Evolutionary conservation across 306 rosid species (phyloP), one percentile per base, ranked within the genome.

Genomic region (Vigna angularis): DNA sequence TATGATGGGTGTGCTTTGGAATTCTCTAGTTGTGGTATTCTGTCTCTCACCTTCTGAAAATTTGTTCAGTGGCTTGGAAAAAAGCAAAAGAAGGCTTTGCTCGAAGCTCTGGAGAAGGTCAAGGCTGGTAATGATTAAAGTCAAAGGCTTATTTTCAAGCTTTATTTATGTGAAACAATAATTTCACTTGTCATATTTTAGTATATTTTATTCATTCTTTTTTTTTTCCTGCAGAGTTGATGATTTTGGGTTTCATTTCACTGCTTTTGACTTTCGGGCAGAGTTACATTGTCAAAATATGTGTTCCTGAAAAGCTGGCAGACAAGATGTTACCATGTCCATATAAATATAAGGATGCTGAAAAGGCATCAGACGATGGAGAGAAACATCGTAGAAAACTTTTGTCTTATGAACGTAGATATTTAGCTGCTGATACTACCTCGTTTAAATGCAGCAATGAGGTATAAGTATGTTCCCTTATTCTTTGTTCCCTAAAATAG

Each of bases 161-260:
- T 36, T 52, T 56, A 22, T 36, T 52, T 56, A 22, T 28, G 47
- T 36, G 45, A 38, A 45, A 48, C 51, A 30, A 49, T 55, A 5
- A 30, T 24, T 17, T 61, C 4, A 22, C 17, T 17, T 61, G 7
- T 65, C 18, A 13, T 15, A 14, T 38, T 74, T 38, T 63, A 36
- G 49, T 52, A 6, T 50, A 20, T 71, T 47, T 53, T 67, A 26
- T 69, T 55, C 20, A 40, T 65, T 48, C 10, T 36, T 34, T 17
- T 18, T 53, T 17, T 18, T 53, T 17, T 18, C 48, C 79, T 85
- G 89, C 97, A 96, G 99, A 96, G 91, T 81, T 96, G 94, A 96
- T 96, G 99, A 75, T 96, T 84, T 82, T 96, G 40, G 99, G 99
- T 45, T 96, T 96, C 90, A 90, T 96, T 82, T 96, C 99, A 14